These are phyloP conservation scores for Fragaria nilgerrensis DNA, from an alignment of 306 rosid genomes.

Conservation along the genomic window DNA sequence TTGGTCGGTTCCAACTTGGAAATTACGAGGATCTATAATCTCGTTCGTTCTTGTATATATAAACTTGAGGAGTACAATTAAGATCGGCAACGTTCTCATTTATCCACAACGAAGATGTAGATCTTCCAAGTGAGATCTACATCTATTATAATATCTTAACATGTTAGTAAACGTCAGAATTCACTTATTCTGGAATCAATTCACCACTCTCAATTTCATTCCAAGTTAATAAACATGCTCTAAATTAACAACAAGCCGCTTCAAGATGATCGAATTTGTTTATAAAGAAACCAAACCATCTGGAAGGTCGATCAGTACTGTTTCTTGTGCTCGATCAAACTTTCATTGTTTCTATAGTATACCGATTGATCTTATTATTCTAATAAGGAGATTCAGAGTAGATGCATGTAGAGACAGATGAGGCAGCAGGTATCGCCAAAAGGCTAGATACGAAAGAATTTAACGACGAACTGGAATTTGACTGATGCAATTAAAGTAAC, in stretches of 20 bases:
- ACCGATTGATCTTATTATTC: background rate
- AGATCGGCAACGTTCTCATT: background rate
- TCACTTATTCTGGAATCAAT: too few species aligned
- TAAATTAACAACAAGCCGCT: background rate
- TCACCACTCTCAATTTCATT: too few species aligned
- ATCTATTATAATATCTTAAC: too few species aligned
- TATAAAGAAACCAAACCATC: background rate
- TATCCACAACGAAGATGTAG: background rate
- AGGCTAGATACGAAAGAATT: background rate
- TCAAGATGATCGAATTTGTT: background rate
- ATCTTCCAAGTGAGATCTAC: too few species aligned
- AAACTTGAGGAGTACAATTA: background rate
- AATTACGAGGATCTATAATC: background rate
- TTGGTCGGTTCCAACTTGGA: slow-evolving; percentile 12
- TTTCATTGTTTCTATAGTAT: background rate
- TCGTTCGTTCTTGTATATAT: background rate
- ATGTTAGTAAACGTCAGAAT: too few species aligned
- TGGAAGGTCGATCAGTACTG: background rate
- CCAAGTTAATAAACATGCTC: too few species aligned
- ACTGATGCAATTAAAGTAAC: background rate
- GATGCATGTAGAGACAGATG: background rate
- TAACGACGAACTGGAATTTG: background rate
- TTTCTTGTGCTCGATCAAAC: background rate
- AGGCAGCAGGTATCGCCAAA: background rate
- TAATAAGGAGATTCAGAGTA: background rate